Percentiles rank a stretch among this genome's conserved stretches.
Evolutionary conservation across 2,329 filamentous ascomycete species (phyloP).

Genomic region (Colletotrichum sp.): DNA sequence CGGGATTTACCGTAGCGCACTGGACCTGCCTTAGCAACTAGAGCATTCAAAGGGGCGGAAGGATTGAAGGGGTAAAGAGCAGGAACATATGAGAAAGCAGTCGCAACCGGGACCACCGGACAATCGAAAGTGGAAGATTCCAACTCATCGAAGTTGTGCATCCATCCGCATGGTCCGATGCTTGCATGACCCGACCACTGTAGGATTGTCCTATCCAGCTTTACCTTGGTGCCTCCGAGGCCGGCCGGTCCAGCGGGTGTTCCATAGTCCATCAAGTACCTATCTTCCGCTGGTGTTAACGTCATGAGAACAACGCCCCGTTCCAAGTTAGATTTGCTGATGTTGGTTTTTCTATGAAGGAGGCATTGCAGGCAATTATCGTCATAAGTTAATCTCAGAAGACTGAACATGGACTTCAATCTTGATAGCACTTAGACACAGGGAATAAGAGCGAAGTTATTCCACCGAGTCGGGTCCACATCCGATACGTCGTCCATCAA

Average conservation of each 20-base stretch:
- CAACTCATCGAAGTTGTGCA: not conserved
- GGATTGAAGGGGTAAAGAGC: not conserved
- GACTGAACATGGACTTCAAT: not conserved
- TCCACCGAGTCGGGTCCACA: not conserved
- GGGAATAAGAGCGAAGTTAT: not conserved
- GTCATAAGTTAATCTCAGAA: not conserved
- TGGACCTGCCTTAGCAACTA: not conserved
- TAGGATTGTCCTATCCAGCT: not conserved
- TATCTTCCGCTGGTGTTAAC: not conserved
- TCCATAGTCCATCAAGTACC: not conserved
- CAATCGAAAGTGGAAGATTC: not conserved
- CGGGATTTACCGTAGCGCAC: not conserved
- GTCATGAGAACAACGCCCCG: not conserved
- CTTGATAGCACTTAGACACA: not conserved
- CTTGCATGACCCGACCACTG: not conserved
- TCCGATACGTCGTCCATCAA: not conserved
- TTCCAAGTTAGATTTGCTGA: not conserved
- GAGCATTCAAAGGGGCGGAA: not conserved
- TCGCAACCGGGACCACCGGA: not conserved
- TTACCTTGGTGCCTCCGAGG: not conserved
- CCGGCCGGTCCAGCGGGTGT: not conserved
- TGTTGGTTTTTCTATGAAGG: not conserved
- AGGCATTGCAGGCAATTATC: not conserved
- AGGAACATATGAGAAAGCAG: not conserved
- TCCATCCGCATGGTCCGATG: not conserved